Percentiles rank a stretch among this genome's conserved stretches.
phyloP scores from a whole-genome alignment of 1,284 basidiomycete genomes.

The Cryptococcus amylolentus region DNA sequence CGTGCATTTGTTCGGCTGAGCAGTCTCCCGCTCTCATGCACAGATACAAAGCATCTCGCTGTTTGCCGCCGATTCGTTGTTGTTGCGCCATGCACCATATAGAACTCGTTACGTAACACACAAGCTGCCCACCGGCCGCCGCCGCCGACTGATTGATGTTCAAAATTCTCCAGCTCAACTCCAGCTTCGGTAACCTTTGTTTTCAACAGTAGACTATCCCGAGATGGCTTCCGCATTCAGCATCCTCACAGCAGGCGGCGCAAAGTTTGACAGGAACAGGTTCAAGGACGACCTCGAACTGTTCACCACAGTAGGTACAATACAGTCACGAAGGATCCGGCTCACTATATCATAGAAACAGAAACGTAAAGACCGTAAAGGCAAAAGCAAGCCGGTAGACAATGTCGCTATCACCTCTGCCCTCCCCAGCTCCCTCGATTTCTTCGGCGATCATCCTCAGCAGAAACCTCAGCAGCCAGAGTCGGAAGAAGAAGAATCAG shows the following conservation, averaged over 20 bases:
- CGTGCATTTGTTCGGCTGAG: too few species aligned
- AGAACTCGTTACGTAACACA: neutral
- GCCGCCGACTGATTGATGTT: neutral
- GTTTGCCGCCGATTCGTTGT: too few species aligned
- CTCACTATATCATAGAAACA: neutral
- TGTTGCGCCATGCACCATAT: neutral
- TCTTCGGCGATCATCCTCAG: constrained; percentile 70
- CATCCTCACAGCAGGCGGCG: constrained; percentile 69
- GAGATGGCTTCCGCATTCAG: constrained; percentile 60
- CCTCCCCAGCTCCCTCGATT: constrained; percentile 76
- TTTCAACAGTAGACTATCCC: neutral
- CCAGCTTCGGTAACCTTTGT: too few species aligned
- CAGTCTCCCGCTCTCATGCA: too few species aligned
- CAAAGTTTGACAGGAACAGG: constrained; percentile 70
- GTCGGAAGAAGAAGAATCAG: constrained; percentile 29
- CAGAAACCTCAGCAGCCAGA: constrained; percentile 50
- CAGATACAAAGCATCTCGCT: neutral
- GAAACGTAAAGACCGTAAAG: constrained; percentile 49
- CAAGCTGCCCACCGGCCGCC: neutral
- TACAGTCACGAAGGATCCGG: neutral
- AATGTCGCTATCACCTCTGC: constrained; percentile 13
- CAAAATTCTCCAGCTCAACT: neutral
- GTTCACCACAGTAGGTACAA: constrained; percentile 52
- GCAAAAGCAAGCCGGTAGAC: constrained; percentile 25
- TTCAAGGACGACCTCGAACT: constrained; percentile 69